Evolutionary conservation across 2,329 filamentous ascomycete genomes (phyloP).

Genomic region (Escovopsis sp.): DNA sequence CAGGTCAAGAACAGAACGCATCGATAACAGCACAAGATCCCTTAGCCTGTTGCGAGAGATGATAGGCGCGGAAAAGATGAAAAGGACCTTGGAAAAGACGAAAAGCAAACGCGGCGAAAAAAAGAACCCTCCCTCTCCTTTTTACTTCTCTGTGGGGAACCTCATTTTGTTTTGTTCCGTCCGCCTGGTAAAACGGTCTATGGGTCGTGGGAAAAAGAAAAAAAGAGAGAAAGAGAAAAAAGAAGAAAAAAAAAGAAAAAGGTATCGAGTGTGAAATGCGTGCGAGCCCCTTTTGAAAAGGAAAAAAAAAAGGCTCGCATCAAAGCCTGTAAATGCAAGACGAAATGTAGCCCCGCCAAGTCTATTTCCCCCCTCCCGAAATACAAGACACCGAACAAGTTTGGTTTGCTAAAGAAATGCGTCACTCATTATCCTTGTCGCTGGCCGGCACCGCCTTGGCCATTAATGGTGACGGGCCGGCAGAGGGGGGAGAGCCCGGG

Average conservation of each 20-base stretch:
- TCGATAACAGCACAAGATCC: constrained; percentile 13
- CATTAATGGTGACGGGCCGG: constrained; percentile 49
- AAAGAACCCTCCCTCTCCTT: constrained; percentile 14
- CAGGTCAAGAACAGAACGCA: constrained; percentile 13
- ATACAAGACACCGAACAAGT: constrained; percentile 28
- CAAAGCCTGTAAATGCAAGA: constrained; percentile 36
- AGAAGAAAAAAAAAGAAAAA: constrained; percentile 8
- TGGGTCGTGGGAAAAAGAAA: constrained; percentile 13
- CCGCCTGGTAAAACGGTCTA: constrained; percentile 26
- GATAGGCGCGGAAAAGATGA: neutral
- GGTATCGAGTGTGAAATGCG: constrained; percentile 35
- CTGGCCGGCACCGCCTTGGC: constrained; percentile 46
- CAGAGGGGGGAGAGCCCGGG: constrained; percentile 55
- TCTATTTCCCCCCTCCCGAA: constrained; percentile 31
- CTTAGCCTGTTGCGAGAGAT: constrained; percentile 11
- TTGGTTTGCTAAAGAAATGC: constrained; percentile 9
- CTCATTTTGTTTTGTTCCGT: constrained; percentile 9
- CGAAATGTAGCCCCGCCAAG: constrained; percentile 28
- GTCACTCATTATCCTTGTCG: constrained; percentile 35
- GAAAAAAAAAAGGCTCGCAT: constrained; percentile 23
- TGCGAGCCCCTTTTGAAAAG: constrained; percentile 27
- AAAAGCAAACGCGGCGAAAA: constrained; percentile 1
- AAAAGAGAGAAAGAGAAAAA: no score
- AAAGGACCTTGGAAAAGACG: neutral
- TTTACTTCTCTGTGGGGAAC: constrained; percentile 12